Evolutionary conservation across 495 filamentous ascomycete genomes (phyloP).

Genomic region (Neurospora sp.): DNA sequence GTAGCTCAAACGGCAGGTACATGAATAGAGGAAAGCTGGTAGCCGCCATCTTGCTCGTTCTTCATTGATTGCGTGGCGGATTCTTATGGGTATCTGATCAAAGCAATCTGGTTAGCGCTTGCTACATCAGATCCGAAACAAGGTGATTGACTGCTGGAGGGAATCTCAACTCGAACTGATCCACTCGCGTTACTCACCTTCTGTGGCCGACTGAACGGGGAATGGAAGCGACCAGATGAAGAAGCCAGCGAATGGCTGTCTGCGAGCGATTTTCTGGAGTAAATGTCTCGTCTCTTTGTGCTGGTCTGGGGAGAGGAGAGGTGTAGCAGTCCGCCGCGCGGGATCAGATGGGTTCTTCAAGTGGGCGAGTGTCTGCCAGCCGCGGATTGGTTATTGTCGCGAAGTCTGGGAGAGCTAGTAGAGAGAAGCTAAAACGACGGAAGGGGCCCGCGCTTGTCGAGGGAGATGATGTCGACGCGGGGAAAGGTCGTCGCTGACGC

Average conservation of each 20-base stretch:
- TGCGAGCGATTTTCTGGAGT: not conserved
- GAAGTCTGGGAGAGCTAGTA: not conserved
- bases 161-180: not conserved
- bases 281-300: not conserved
- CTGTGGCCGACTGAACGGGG: not conserved
- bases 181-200: not conserved
- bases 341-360: not conserved
- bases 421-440: too few relatives aligned
- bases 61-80: not conserved
- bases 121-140: not conserved
- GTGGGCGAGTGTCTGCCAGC: not conserved
- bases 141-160: not conserved
- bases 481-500: not conserved
- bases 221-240: not conserved
- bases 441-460: not conserved
- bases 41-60: not conserved
- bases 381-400: not conserved
- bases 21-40: not conserved
- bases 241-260: not conserved
- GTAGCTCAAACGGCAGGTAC: not conserved
- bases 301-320: not conserved
- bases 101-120: not conserved
- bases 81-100: not conserved
- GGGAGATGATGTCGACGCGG: not conserved
- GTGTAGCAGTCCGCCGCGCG: not conserved